phyloP scores from a whole-genome alignment of 2,329 filamentous ascomycete genomes.

The Paecilomyces sp. region DNA sequence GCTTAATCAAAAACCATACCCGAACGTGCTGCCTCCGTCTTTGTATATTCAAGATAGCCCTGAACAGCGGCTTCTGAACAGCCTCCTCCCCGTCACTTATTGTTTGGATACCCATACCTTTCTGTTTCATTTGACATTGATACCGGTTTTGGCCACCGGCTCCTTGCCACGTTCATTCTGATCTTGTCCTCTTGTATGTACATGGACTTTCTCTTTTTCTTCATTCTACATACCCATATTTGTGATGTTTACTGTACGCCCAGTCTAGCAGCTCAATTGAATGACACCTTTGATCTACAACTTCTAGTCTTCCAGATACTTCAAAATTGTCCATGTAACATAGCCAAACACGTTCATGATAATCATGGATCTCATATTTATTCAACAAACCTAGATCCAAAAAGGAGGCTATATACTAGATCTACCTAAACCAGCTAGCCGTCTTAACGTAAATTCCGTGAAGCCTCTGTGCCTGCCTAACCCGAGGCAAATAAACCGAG shows the following conservation, averaged over 20 bases:
- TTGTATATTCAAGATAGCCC: background rate
- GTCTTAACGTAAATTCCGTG: background rate
- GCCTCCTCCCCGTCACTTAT: background rate
- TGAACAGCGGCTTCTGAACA: background rate
- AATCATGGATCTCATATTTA: background rate
- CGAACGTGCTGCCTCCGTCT: background rate
- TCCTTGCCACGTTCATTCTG: background rate
- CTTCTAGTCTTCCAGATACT: background rate
- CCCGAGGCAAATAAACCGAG: background rate
- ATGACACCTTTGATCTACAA: background rate
- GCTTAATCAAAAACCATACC: background rate
- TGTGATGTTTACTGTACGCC: background rate
- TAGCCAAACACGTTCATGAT: background rate
- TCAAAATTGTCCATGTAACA: background rate
- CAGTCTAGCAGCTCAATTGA: background rate
- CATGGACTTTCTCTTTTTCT: background rate
- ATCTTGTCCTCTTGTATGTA: background rate
- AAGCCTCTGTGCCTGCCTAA: background rate
- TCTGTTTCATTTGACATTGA: background rate
- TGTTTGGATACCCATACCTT: background rate
- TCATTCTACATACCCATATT: background rate
- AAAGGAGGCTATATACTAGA: background rate
- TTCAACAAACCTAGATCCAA: background rate
- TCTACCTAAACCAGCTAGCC: background rate
- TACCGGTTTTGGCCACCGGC: background rate